Base-by-base conservation (phyloP, 2,329 filamentous ascomycete genomes). In the Nemania sp. region DNA sequence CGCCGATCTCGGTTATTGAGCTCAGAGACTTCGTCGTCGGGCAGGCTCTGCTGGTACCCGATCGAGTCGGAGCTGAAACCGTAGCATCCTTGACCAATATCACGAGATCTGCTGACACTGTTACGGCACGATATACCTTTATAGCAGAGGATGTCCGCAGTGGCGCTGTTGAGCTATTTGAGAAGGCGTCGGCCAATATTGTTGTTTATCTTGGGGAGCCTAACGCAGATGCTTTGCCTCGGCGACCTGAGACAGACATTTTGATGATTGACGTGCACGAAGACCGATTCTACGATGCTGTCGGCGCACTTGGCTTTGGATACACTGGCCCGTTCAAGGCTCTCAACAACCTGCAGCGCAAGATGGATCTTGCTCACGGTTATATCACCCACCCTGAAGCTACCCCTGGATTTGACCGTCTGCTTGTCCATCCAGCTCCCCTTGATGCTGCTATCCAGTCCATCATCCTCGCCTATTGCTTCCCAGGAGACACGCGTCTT, bases 371-470 rank as follows among this genome's bases (percentile, higher is more conserved):
- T 9, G 40, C 40, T 3, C 13, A 11, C 1, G 51, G 51, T 11
- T 5, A 21, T 1, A 54, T 54, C 10, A 15, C 42, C 13, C 29
- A 21, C 25, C 37, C 37, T 6, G 25, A 53, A 18, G 29, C 11
- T n/a, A 39, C 35, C 45, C 47, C 35, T 17, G 66, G 68, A 1
- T 54, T 65, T 0, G 25, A 29, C 25, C 25, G 25, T 72, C 75
- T 37, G 72, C 78, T 51, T 69, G 73, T 78, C 0, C 76, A 78
- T 47, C 76, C 77, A 0, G 72, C 67, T 0, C 62, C 69, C 2
- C 64, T 79, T 0, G 77, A 79, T 51, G 66, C 66, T 0, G 73
- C 72, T 5, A 72, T 79, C 52, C 77, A 79, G 60, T 63, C 72
- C 9, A 60, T 73, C 5, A 68, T 78, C 9, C 64, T 71, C 1